Base-by-base conservation (phyloP, 495 filamentous ascomycete genomes). In the Aspergillus sclerotiicarbonarius region DNA sequence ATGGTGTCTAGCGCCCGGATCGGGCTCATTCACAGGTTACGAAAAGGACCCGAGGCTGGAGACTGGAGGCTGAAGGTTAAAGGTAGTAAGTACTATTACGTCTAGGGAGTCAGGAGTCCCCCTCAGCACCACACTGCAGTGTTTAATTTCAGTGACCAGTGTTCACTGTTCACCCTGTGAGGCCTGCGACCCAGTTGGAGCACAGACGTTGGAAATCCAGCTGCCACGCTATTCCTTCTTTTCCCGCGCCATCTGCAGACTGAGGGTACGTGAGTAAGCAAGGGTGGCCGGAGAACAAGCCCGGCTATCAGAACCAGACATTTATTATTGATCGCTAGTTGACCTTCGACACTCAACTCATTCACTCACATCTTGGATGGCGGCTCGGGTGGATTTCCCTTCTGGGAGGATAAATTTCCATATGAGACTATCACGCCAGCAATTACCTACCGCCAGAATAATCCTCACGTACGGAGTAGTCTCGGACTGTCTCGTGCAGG, bases 201-300 rank as follows among this genome's bases (percentile, higher is more conserved):
- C 54, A 56, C 54, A 56, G 54, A 56, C 54, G 35, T 33, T 32
- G 30, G 19, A 16, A 56, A 49, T 47, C 21, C 54, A 47, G 48
- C 45, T 20, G 45, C 54, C 45, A 56, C 45, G 54, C 54, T 46
- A 15, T 56, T 56, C 19, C 37, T 33, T 56, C 37, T 33, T 56
- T 50, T 56, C 33, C 46, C 41, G 39, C 48, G 45, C 45, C 33
- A 44, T 37, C 31, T 29, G 32, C 31, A 21, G 25, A 35, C 35
- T 12, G 37, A 13, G 37, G 37, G n/a, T 25, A n/a, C 3, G 37
- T 49, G 16, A 25, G 16, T 29, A 31, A 49, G 46, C 46, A 49
- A 49, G 46, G 46, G 46, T 49, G 20, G 21, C 21, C 46, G 19
- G 13, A 49, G 46, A 25, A 25, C 13, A 49, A 25, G 18, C 16